These are phyloP conservation scores for Cladosporium cucumerinum DNA, from an alignment of 2,329 filamentous ascomycete genomes.

Conservation along the genomic window DNA sequence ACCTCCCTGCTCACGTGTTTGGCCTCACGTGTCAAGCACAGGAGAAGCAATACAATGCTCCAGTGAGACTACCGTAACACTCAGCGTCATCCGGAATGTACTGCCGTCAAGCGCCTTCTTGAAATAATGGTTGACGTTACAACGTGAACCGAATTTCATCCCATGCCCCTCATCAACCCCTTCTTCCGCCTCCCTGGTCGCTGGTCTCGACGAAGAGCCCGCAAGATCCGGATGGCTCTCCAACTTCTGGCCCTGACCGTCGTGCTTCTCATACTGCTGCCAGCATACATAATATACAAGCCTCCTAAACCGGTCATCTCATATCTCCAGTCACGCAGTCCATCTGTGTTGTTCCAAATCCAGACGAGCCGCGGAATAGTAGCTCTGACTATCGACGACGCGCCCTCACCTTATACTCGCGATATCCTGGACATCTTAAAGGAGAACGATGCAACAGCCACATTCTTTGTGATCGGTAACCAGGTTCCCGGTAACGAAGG, in stretches of 20 bases:
- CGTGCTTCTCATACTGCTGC: conserved; percentile 33
- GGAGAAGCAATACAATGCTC: not conserved
- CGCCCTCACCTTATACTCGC: conserved; percentile 67
- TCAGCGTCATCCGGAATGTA: not conserved
- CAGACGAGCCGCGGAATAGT: conserved; percentile 60
- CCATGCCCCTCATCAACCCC: conserved; percentile 32
- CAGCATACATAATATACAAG: conserved; percentile 73
- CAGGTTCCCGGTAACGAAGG: conserved; percentile 59
- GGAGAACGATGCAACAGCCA: conserved; percentile 65
- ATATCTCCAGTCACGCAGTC: conserved; percentile 68
- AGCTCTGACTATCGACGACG: conserved; percentile 84
- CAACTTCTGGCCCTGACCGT: conserved; percentile 26
- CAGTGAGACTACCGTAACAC: not conserved
- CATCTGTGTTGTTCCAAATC: conserved; percentile 75
- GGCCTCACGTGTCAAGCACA: not conserved
- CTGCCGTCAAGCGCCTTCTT: not conserved
- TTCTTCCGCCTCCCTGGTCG: conserved; percentile 34
- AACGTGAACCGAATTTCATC: not conserved
- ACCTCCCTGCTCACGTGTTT: not conserved
- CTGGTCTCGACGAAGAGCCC: conserved; percentile 31
- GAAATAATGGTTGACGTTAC: not conserved
- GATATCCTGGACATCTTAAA: conserved; percentile 68
- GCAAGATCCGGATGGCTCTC: conserved; percentile 31
- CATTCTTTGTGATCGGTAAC: conserved; percentile 83
- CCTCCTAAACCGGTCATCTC: conserved; percentile 69